Conservation (phyloP, 2,329 filamentous ascomycete species). For the Aspergillus piperis region DNA sequence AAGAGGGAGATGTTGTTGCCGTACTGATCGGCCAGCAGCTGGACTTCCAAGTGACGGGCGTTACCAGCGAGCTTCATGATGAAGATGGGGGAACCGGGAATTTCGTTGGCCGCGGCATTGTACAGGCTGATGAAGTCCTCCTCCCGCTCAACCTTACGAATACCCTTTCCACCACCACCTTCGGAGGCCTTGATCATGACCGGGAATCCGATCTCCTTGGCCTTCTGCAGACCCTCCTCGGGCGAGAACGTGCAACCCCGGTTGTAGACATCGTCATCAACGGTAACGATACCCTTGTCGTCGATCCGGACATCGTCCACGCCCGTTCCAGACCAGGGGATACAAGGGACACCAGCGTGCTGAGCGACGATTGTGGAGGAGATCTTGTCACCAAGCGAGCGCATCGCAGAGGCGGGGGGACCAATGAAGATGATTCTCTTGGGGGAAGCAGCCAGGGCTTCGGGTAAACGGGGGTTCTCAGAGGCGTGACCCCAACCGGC, state of each 20-base stretch:
- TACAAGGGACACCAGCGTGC: conserved; percentile 93
- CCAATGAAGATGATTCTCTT: conserved; percentile 99
- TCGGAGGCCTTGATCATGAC: conserved; percentile 99
- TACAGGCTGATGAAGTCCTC: conserved; percentile 84
- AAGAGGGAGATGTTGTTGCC: conserved; percentile 99
- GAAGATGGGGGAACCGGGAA: conserved; percentile 98
- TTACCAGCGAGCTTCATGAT: conserved; percentile 99
- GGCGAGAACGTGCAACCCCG: conserved; percentile 89
- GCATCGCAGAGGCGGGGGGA: conserved; percentile 96
- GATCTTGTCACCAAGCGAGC: conserved; percentile 98
- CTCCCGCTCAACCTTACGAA: conserved; percentile 87
- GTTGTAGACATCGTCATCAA: conserved; percentile 79
- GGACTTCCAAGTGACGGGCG: conserved; percentile 94
- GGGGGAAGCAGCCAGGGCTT: conserved; percentile 90
- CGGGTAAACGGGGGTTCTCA: conserved; percentile 96
- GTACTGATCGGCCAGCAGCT: conserved; percentile 96
- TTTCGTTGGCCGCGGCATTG: conserved; percentile 94
- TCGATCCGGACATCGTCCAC: conserved; percentile 80
- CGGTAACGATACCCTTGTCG: conserved; percentile 83
- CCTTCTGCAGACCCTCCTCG: conserved; percentile 84
- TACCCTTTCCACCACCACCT: conserved; percentile 98
- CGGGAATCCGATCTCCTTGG: conserved; percentile 90
- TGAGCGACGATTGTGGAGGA: conserved; percentile 99
- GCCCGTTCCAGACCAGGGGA: conserved; percentile 98
- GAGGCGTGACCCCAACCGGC: conserved; percentile 99